Base-by-base conservation (phyloP, 1,284 basidiomycete genomes). In the Apiotrichum brassicae region DNA sequence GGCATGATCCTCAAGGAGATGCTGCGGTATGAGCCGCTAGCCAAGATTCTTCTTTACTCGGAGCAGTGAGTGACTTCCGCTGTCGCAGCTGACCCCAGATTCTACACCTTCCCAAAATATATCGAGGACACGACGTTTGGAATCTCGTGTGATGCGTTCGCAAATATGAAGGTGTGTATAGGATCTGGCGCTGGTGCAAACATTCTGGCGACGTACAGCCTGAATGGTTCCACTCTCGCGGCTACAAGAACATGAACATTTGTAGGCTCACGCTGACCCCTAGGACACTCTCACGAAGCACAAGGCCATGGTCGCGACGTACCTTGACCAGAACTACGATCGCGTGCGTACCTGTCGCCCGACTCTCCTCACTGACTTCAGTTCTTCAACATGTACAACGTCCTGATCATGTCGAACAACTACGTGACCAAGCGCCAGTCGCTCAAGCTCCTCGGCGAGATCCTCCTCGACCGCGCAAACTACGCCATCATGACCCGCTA, bases 391-490 rank as follows among this genome's bases (percentile, higher is more conserved):
- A 91, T 91, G 57, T 97, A 94, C 76, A 89, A 88, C 23, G 85
- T 84, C 16, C 83, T 99, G 54, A 86, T 98, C 59, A 79, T 89
- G 41, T 97, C 92, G 19, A 81, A 79, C 62, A 98, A 98, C 78
- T 98, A 98, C 69, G 95, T 99, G 51, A 98, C 95, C n/a, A 97
- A 97, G 74, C 87, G 95, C 3, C 94, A 99, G 71, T 97, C 93
- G 0, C 82, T 99, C 65, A 99, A 99, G 75, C 81, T 98, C 2
- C 82, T 99, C 1, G 94, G 95, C 60, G 95, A 98, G 75, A 97
- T 98, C 72, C 77, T 98, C 1, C 83, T 99, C 41, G 95, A 98
- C 74, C 82, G 94, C 24, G 91, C 92, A 37, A 98, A 98, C 75
- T 98, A 97, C 77, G 87, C 81, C 62, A 87, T 97, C 66, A 99